These are phyloP conservation scores for Fulvia fulva DNA, from an alignment of 2,329 filamentous ascomycete species.

Conservation along the genomic window DNA sequence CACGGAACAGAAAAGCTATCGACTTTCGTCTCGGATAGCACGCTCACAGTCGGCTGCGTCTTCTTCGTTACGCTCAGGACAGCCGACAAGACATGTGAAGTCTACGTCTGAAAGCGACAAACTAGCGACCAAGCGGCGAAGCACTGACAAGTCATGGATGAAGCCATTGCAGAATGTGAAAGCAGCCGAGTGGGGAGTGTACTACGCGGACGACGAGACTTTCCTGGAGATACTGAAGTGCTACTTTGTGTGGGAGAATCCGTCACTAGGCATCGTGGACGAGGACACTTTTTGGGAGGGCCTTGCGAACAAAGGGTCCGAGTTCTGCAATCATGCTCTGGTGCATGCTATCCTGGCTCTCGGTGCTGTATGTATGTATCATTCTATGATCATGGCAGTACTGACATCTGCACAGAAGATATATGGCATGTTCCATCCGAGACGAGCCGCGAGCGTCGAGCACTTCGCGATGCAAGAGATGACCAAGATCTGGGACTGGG, in stretches of 20 bases:
- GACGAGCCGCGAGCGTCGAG: neutral
- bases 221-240: conserved; percentile 14
- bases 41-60: neutral
- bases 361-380: conserved; percentile 3
- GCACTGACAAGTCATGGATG: conserved; percentile 7
- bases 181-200: conserved; percentile 9
- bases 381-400: neutral
- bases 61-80: neutral
- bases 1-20: neutral
- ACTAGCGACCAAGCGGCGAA: neutral
- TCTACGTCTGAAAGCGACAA: neutral
- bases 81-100: neutral
- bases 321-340: conserved; percentile 11
- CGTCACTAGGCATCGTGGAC: conserved; percentile 1
- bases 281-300: conserved; percentile 13
- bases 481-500: conserved; percentile 7
- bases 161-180: neutral
- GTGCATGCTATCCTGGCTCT: conserved; percentile 12
- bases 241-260: conserved; percentile 15
- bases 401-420: conserved; percentile 5
- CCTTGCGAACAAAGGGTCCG: conserved; percentile 6
- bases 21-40: neutral
- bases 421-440: conserved; percentile 7
- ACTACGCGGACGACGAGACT: conserved; percentile 8
- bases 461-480: conserved; percentile 5